Base-by-base conservation (phyloP, 164 flowering plant species). In the Aristolochia contorta region DNA sequence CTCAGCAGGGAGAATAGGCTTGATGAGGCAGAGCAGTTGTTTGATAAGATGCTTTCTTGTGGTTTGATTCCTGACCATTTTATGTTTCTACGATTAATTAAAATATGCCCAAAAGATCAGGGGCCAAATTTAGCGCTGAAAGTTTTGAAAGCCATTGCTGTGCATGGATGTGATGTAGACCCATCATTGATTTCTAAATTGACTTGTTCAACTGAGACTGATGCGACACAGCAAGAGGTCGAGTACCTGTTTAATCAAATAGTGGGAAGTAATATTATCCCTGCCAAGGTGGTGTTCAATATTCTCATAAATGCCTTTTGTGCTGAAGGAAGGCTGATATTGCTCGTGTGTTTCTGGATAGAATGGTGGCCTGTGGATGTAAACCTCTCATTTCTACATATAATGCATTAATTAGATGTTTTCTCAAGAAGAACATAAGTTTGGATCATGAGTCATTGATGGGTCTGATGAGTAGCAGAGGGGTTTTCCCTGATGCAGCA, bases 371-470 rank as follows among this genome's bases (percentile, higher is more conserved):
- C 59, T 59, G 74, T 67, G 81, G 82, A 20, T 70, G 61, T 43
- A 56, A 43, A 62, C 90, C 88, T 58, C 62, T 58, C 20, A 47
- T 68, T 56, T 82, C 82, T 48, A 65, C 85, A 27, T 84, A 74
- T 63, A 86, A 86, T 70, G 78, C 84, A 46, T 61, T 86, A 74
- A 72, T 86, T 43, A 86, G 67, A 72, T 71, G 79, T 63, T 79
- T 78, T 67, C 73, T 64, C 53, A 68, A 68, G 32, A 72, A 74
- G 41, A 79, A 84, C 14, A 66, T 41, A 64, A 57, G 74, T 67
- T 69, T 73, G 67, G 76, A 65, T 68, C 78, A 74, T 1, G 56
- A 71, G 33, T 65, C 66, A 14, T 47, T 81, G 15, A 53, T 80
- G 56, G 66, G 58, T 41, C 49, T 63, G 46, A 79, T 86, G 81